phyloP scores from a whole-genome alignment of 2,329 filamentous ascomycete species.

The Aureobasidium mangrovei region DNA sequence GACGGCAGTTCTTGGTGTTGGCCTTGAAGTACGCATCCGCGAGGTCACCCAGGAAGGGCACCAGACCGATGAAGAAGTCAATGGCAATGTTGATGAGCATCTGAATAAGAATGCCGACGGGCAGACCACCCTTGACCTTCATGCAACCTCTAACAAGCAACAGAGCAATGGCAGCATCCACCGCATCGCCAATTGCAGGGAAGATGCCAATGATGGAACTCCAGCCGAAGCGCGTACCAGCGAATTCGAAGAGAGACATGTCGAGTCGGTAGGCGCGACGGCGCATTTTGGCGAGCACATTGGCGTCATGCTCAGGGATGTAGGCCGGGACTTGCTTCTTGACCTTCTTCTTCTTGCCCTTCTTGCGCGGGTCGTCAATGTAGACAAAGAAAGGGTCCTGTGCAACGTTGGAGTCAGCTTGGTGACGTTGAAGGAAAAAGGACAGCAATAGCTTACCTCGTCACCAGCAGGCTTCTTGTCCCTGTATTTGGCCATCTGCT shows the following conservation, averaged over 20 bases:
- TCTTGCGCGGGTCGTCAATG: constrained; percentile 62
- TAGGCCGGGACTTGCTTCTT: constrained; percentile 79
- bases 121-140: constrained; percentile 65
- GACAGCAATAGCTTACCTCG: constrained; percentile 30
- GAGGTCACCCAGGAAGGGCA: constrained; percentile 69
- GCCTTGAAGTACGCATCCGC: constrained; percentile 63
- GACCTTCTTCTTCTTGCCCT: constrained; percentile 69
- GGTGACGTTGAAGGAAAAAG: background rate
- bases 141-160: constrained; percentile 66
- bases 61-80: constrained; percentile 64
- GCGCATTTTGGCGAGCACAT: constrained; percentile 78
- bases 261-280: constrained; percentile 78
- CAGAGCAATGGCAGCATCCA: constrained; percentile 65
- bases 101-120: constrained; percentile 47
- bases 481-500: constrained; percentile 41
- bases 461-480: constrained; percentile 33
- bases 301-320: constrained; percentile 71
- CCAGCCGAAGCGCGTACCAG: constrained; percentile 83
- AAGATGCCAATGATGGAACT: constrained; percentile 75
- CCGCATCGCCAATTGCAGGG: constrained; percentile 67
- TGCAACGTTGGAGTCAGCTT: constrained; percentile 12
- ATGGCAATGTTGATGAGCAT: constrained; percentile 77
- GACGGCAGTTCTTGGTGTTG: constrained; percentile 66
- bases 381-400: constrained; percentile 88
- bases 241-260: constrained; percentile 70